These are phyloP conservation scores for Syncephalastrum monosporum DNA, from an alignment of 371 early-diverging fungal species.

Conservation along the genomic window DNA sequence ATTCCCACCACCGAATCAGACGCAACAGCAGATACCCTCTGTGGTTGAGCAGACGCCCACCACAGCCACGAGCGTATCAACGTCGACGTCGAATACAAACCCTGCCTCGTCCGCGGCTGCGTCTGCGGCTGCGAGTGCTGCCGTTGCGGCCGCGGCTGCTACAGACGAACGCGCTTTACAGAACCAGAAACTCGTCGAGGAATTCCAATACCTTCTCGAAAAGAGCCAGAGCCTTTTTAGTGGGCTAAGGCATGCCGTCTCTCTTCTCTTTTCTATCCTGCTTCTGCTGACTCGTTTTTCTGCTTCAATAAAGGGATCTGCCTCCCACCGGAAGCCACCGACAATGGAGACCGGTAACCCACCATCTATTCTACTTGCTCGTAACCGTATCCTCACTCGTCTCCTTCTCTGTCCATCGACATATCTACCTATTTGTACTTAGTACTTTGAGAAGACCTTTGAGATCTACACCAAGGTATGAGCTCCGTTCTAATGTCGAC, in stretches of 20 bases:
- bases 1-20: too few relatives aligned
- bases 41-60: too few relatives aligned
- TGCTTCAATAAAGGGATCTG: slow-evolving; percentile 51
- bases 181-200: slow-evolving; percentile 65
- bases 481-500: too few relatives aligned
- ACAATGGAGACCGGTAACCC: slow-evolving; percentile 69
- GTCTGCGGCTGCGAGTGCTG: too few relatives aligned
- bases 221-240: slow-evolving; percentile 95
- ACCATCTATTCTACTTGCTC: neutral
- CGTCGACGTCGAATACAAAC: too few relatives aligned
- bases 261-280: neutral
- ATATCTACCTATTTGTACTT: neutral
- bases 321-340: slow-evolving; percentile 75
- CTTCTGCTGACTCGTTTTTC: neutral
- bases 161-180: slow-evolving; percentile 35
- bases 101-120: too few relatives aligned
- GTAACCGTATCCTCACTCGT: neutral
- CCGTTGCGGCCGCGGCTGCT: slow-evolving; percentile 2
- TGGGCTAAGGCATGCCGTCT: slow-evolving; percentile 72
- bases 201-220: slow-evolving; percentile 93
- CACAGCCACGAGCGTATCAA: too few relatives aligned
- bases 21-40: too few relatives aligned
- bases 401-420: too few relatives aligned
- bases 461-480: slow-evolving; percentile 90
- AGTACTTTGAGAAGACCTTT: slow-evolving; percentile 95